Evolutionary conservation across 768 basidiomycete species (phyloP).

Genomic region (Boletus subparvulus): DNA sequence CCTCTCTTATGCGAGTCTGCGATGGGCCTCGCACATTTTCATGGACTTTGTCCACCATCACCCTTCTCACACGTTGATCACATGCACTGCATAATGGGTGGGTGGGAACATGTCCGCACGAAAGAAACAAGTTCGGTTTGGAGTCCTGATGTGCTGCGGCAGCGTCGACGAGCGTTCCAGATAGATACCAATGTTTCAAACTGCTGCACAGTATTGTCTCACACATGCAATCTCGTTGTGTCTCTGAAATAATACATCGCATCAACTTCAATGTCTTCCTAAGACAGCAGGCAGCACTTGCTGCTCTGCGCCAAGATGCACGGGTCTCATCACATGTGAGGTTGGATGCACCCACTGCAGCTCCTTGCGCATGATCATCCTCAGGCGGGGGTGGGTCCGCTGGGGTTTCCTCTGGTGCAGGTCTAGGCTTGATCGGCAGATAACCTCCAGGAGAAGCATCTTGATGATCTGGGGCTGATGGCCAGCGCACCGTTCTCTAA

Average conservation of each 20-base stretch:
- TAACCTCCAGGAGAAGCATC: slow-evolving; percentile 16
- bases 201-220: slow-evolving; percentile 9
- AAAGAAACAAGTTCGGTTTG: no score
- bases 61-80: no score
- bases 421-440: not conserved
- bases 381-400: not conserved
- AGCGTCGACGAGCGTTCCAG: slow-evolving; percentile 12
- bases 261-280: not conserved
- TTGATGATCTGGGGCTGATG: slow-evolving; percentile 8
- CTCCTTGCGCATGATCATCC: not conserved
- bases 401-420: not conserved
- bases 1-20: no score
- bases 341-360: not conserved
- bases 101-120: no score
- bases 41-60: no score
- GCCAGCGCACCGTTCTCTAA: slow-evolving; percentile 12
- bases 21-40: no score
- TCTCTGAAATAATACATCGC: not conserved
- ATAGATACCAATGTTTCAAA: slow-evolving; percentile 17
- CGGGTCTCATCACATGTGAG: slow-evolving; percentile 21
- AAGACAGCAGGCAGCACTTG: not conserved
- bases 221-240: slow-evolving; percentile 1
- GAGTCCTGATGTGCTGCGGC: no score
- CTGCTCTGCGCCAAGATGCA: slow-evolving; percentile 13
- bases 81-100: no score